Conservation (phyloP, 805 yeast genomes). For the Lipomyces sp. region DNA sequence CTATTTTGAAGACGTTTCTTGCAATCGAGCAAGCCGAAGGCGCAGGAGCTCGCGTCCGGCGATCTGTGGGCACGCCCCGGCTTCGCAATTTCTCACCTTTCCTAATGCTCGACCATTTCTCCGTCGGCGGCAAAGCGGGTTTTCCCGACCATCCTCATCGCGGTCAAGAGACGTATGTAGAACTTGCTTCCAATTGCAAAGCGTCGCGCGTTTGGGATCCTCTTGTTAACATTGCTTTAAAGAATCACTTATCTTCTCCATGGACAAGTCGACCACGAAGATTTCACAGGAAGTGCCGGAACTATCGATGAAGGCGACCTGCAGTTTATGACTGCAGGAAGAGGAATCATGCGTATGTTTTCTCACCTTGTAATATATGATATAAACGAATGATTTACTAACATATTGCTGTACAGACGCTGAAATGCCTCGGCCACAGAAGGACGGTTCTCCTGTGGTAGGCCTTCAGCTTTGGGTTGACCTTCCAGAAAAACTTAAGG, state of each 20-base stretch:
- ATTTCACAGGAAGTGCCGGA: constrained; percentile 82
- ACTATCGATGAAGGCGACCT: constrained; percentile 75
- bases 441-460: constrained; percentile 44
- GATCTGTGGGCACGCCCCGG: constrained; percentile 68
- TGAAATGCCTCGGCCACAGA: constrained; percentile 70
- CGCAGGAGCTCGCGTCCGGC: constrained; percentile 79
- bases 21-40: constrained; percentile 80
- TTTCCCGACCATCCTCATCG: constrained; percentile 85
- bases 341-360: constrained; percentile 65
- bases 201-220: no score
- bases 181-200: no score
- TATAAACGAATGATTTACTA: neutral
- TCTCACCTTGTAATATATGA: no score
- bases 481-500: constrained; percentile 61
- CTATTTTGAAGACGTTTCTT: constrained; percentile 49
- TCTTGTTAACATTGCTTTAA: no score
- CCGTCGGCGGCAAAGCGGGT: constrained; percentile 55
- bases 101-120: constrained; percentile 76
- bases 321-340: constrained; percentile 93
- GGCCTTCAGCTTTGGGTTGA: constrained; percentile 92
- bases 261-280: constrained; percentile 76
- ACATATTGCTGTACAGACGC: constrained; percentile 36
- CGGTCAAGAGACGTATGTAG: constrained; percentile 83
- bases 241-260: constrained; percentile 61
- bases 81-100: constrained; percentile 79